Percentiles rank a stretch among this genome's conserved stretches.
Conservation (phyloP, 2,329 filamentous ascomycete species). For the Pochonia chlamydosporia region DNA sequence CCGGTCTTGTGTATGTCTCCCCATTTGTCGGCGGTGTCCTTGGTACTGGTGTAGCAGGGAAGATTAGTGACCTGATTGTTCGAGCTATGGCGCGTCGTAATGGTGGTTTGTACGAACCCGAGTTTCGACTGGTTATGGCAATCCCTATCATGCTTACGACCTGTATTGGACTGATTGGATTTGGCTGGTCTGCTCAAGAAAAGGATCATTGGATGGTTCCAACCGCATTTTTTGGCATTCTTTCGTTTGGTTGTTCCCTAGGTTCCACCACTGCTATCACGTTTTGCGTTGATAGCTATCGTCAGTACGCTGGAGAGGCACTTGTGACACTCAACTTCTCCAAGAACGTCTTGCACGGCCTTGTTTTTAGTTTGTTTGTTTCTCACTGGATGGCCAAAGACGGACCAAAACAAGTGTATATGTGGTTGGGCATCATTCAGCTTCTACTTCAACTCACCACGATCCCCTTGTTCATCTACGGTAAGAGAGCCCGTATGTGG, state of each 20-base stretch:
- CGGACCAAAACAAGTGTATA: conserved; percentile 71
- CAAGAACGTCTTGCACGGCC: conserved; percentile 89
- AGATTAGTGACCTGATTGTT: conserved; percentile 80
- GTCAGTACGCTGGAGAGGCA: conserved; percentile 89
- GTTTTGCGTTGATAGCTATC: conserved; percentile 88
- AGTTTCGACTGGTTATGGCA: conserved; percentile 87
- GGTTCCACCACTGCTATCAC: conserved; percentile 90
- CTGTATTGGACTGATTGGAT: conserved; percentile 83
- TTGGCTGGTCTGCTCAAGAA: conserved; percentile 82
- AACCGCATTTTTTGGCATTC: conserved; percentile 85
- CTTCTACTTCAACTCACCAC: conserved; percentile 66
- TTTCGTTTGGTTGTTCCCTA: conserved; percentile 87
- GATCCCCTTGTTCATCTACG: conserved; percentile 91
- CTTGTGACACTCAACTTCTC: conserved; percentile 90
- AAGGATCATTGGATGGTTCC: conserved; percentile 83
- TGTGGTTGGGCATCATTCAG: conserved; percentile 83
- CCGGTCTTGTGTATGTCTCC: conserved; percentile 82
- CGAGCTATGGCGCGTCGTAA: conserved; percentile 77
- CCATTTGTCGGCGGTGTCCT: conserved; percentile 85
- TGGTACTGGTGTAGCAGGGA: conserved; percentile 87
- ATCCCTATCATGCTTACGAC: conserved; percentile 73
- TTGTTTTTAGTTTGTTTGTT: conserved; percentile 86
- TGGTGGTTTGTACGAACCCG: conserved; percentile 90
- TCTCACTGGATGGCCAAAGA: conserved; percentile 73
- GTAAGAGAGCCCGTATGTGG: conserved; percentile 91